Evolutionary conservation across 2,329 filamentous ascomycete genomes (phyloP).

Genomic region (Fonsecaea multimorphosa): DNA sequence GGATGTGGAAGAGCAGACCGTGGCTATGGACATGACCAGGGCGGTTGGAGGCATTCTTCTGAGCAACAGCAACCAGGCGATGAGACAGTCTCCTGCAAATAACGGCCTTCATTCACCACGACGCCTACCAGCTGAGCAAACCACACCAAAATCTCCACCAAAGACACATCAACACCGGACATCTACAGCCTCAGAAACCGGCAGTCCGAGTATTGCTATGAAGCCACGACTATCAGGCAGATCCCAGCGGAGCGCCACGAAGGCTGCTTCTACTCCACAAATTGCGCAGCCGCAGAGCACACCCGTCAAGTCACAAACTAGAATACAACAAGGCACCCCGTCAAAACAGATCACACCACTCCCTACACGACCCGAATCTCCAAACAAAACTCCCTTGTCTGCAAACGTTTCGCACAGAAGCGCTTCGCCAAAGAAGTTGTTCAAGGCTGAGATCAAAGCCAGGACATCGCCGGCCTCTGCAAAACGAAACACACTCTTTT

Average conservation of each 20-base stretch:
- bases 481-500: slow-evolving; percentile 58
- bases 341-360: slow-evolving; percentile 54
- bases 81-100: slow-evolving; percentile 49
- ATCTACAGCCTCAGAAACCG: slow-evolving; percentile 54
- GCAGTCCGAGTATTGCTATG: slow-evolving; percentile 63
- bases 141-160: slow-evolving; percentile 30
- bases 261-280: slow-evolving; percentile 50
- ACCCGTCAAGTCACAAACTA: slow-evolving; percentile 40
- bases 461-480: slow-evolving; percentile 43
- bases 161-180: slow-evolving; percentile 41
- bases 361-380: slow-evolving; percentile 53
- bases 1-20: slow-evolving; percentile 53
- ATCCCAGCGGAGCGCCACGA: slow-evolving; percentile 50
- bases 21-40: slow-evolving; percentile 72
- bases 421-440: slow-evolving; percentile 58
- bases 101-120: slow-evolving; percentile 39
- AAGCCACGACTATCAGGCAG: slow-evolving; percentile 57
- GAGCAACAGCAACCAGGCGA: slow-evolving; percentile 41
- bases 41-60: slow-evolving; percentile 67
- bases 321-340: slow-evolving; percentile 48
- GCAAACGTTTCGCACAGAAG: slow-evolving; percentile 54
- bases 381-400: slow-evolving; percentile 56
- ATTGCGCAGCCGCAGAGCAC: slow-evolving; percentile 41
- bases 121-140: slow-evolving; percentile 34
- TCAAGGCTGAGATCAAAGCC: slow-evolving; percentile 50